Conservation (phyloP, 306 rosid species). For the Glycyrrhiza uralensis region DNA sequence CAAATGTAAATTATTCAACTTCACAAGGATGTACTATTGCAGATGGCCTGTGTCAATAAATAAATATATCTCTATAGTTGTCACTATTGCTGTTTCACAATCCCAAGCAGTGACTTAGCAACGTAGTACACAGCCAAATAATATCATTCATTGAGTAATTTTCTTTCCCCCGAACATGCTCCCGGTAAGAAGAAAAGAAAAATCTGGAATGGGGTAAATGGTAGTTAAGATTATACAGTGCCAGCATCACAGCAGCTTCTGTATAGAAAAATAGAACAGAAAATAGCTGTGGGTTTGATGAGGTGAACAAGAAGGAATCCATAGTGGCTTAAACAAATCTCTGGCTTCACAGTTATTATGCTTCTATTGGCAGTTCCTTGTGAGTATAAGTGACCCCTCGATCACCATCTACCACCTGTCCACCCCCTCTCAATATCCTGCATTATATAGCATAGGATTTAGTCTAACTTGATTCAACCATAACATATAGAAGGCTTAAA, state of each 20-base stretch:
- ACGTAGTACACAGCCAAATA: background rate
- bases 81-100: background rate
- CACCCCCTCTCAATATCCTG: constrained; percentile 85
- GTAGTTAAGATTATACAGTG: constrained; percentile 19
- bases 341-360: constrained; percentile 18
- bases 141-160: background rate
- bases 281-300: constrained; percentile 18
- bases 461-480: background rate
- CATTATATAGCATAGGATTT: constrained; percentile 27
- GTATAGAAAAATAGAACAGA: constrained; percentile 24
- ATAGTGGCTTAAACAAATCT: constrained; percentile 14
- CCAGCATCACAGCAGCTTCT: constrained; percentile 20
- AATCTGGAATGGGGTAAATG: constrained; percentile 27
- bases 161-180: constrained; percentile 29
- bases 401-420: constrained; percentile 73
- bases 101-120: constrained; percentile 3
- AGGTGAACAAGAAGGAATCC: constrained; percentile 13
- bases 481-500: no score
- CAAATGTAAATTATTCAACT: background rate
- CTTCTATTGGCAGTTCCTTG: constrained; percentile 42
- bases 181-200: constrained; percentile 26
- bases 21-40: background rate
- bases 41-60: background rate
- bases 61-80: background rate
- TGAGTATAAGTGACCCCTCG: constrained; percentile 54